A percentile compares a stretch with the other conserved stretches of the same genome.
phyloP scores from a whole-genome alignment of 78 protist species.

The Cyanophora paradoxa region DNA sequence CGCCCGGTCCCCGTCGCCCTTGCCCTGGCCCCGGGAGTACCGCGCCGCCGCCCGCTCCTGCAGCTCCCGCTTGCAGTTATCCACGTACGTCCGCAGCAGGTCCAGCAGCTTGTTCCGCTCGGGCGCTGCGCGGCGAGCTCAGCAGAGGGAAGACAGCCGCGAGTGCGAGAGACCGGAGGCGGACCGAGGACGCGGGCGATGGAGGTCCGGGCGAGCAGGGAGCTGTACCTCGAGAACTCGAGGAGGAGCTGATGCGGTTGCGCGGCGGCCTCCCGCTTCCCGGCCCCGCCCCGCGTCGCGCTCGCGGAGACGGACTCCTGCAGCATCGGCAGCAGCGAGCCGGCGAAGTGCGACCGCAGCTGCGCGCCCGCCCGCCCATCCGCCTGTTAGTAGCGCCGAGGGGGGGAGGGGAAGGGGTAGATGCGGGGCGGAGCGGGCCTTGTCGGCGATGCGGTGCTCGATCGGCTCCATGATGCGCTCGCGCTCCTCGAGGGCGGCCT shows the following conservation, averaged over 20 bases:
- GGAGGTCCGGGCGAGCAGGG: constrained; percentile 21
- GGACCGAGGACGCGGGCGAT: constrained; percentile 10
- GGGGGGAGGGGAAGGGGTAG: too few relatives aligned
- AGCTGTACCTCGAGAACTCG: constrained; percentile 18
- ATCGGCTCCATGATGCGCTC: background rate
- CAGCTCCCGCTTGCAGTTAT: background rate
- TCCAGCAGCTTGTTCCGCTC: constrained; percentile 37
- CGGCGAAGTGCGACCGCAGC: too few relatives aligned
- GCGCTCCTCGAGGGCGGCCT: background rate
- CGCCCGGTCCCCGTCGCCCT: background rate
- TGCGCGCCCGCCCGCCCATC: too few relatives aligned
- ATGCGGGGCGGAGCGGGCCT: too few relatives aligned
- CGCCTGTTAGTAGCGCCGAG: too few relatives aligned
- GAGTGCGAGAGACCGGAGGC: background rate
- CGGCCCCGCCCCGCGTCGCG: too few relatives aligned
- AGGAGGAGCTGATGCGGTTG: constrained; percentile 13
- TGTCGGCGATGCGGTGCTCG: background rate
- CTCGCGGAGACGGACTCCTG: too few relatives aligned
- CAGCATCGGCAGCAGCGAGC: too few relatives aligned
- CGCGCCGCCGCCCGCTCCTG: background rate
- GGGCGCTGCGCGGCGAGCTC: background rate
- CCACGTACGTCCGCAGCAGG: background rate
- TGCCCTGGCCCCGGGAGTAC: background rate
- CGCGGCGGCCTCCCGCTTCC: too few relatives aligned
- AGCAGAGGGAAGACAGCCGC: background rate